A percentile compares a stretch with the other conserved stretches of the same genome.
Evolutionary conservation across 176 grass and related monocot species (phyloP).

Genomic region (Zizania latifolia): DNA sequence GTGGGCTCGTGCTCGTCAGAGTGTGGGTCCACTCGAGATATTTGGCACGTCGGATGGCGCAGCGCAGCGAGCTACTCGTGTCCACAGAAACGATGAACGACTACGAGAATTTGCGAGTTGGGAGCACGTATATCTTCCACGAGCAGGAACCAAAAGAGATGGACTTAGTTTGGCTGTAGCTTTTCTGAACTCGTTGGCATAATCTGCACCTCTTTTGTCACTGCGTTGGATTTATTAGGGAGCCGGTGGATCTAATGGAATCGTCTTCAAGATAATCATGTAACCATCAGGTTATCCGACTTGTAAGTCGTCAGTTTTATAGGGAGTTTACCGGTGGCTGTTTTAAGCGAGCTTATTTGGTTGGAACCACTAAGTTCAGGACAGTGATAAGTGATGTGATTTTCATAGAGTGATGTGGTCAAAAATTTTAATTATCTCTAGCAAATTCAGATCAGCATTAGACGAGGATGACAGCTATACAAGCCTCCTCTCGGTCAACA

Average conservation of each 20-base stretch:
- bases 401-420: not conserved
- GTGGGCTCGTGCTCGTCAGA: slow-evolving; percentile 6
- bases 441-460: no score
- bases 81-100: slow-evolving; percentile 32
- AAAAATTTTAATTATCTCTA: no score
- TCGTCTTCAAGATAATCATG: not conserved
- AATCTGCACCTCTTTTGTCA: slow-evolving; percentile 9
- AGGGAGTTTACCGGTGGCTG: not conserved
- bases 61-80: slow-evolving; percentile 4
- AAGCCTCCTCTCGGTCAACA: not conserved
- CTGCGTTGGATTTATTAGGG: not conserved
- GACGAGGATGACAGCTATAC: no score
- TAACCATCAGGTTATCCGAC: not conserved
- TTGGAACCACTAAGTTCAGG: not conserved
- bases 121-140: not conserved
- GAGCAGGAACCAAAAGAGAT: not conserved
- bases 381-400: not conserved
- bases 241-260: not conserved
- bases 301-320: not conserved
- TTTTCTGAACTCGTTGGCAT: slow-evolving; percentile 14
- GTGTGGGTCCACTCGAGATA: slow-evolving; percentile 26
- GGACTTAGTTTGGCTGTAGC: slow-evolving; percentile 1
- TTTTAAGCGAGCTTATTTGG: not conserved
- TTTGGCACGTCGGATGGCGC: slow-evolving; percentile 40
- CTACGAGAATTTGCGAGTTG: slow-evolving; percentile 1